These are phyloP conservation scores for Xanthoconium separans DNA, from an alignment of 1,284 basidiomycete species.

Conservation along the genomic window DNA sequence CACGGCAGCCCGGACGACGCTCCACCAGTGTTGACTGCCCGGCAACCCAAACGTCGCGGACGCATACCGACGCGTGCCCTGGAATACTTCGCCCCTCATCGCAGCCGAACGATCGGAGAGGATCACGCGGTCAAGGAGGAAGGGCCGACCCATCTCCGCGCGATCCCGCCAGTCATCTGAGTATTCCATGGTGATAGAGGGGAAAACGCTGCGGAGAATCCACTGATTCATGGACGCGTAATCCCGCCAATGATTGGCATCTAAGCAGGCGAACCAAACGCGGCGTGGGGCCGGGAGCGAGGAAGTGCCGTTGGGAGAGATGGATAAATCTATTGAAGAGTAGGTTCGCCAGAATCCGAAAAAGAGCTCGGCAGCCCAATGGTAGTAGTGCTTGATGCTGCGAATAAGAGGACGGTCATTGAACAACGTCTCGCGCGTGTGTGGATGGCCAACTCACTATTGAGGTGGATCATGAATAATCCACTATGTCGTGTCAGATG, in stretches of 20 bases:
- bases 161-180: conserved; percentile 80
- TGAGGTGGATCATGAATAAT: conserved; percentile 81
- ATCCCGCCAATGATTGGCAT: conserved; percentile 81
- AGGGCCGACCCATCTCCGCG: conserved; percentile 62
- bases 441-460: conserved; percentile 52
- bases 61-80: conserved; percentile 72
- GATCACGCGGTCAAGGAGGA: conserved; percentile 81
- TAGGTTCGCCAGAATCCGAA: conserved; percentile 90
- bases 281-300: conserved; percentile 70
- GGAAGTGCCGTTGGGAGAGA: conserved; percentile 62
- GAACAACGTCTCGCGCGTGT: background rate
- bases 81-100: conserved; percentile 68
- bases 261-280: conserved; percentile 71
- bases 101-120: conserved; percentile 82
- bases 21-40: conserved; percentile 78
- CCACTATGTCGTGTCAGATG: conserved; percentile 45
- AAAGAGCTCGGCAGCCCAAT: conserved; percentile 86
- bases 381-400: conserved; percentile 79
- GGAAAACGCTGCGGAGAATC: conserved; percentile 74
- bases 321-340: conserved; percentile 69
- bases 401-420: background rate
- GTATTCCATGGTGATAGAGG: conserved; percentile 74
- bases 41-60: conserved; percentile 71
- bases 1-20: conserved; percentile 69
- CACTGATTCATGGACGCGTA: conserved; percentile 83